Percentiles rank a stretch among this genome's conserved stretches.
These are phyloP conservation scores for Xerocomellus amylosporus DNA, from an alignment of 768 basidiomycete species.

Conservation along the genomic window DNA sequence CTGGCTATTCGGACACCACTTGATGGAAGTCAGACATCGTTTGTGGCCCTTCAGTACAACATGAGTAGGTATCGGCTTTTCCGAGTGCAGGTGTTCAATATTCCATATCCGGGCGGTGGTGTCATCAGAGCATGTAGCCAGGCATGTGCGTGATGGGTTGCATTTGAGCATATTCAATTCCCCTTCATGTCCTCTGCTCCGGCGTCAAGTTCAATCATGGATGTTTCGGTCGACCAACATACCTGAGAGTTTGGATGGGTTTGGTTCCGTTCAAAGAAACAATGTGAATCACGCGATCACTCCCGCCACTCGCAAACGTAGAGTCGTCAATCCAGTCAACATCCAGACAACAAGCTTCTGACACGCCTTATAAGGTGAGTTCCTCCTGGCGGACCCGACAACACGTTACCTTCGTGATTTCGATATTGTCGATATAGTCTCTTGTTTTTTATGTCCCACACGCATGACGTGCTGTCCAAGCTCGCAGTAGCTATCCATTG, in stretches of 20 bases:
- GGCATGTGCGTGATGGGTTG: constrained; percentile 58
- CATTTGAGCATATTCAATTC: constrained; percentile 79
- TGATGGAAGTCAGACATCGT: constrained; percentile 60
- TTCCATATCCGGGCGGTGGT: constrained; percentile 76
- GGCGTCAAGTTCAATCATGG: constrained; percentile 5
- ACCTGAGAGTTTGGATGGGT: constrained; percentile 65
- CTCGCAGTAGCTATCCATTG: constrained; percentile 75
- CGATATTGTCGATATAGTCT: constrained; percentile 60
- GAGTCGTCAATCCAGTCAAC: constrained; percentile 75
- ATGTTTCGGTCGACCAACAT: constrained; percentile 24
- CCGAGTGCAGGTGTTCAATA: constrained; percentile 44
- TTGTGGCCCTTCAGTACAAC: constrained; percentile 60
- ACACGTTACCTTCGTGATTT: constrained; percentile 57
- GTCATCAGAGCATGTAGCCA: constrained; percentile 85
- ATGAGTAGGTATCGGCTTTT: constrained; percentile 18
- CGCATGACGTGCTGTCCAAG: constrained; percentile 70
- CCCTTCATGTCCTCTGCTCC: constrained; percentile 61
- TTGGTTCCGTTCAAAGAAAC: constrained; percentile 50
- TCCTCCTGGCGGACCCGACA: not conserved
- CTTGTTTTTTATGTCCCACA: constrained; percentile 73
- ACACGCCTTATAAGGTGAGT: constrained; percentile 9
- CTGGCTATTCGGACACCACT: constrained; percentile 62
- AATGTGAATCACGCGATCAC: constrained; percentile 62
- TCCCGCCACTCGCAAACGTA: constrained; percentile 71
- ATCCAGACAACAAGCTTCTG: constrained; percentile 73